Conservation (phyloP, 352 stramenopile species). For the Albugo candida region DNA sequence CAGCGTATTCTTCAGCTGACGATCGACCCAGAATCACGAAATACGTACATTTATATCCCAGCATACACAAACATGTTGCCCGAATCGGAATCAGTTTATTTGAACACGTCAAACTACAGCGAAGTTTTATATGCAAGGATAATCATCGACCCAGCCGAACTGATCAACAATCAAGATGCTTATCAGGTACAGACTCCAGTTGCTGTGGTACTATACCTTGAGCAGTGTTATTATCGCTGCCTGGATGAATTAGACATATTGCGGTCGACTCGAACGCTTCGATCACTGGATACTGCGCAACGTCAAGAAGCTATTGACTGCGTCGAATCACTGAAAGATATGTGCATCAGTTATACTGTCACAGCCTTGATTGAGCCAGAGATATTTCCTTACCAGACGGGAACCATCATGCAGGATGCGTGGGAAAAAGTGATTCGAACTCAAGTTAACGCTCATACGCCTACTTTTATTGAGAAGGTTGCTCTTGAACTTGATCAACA, state of each 20-base stretch:
- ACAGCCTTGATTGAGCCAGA: slow-evolving; percentile 67
- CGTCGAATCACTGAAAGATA: slow-evolving; percentile 33
- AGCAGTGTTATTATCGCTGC: too few relatives aligned
- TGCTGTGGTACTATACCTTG: too few relatives aligned
- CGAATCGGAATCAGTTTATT: too few relatives aligned
- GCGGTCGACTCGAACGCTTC: slow-evolving; percentile 35
- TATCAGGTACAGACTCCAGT: too few relatives aligned
- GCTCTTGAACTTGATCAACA: slow-evolving; percentile 28
- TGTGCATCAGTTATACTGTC: slow-evolving; percentile 74
- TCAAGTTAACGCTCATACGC: slow-evolving; percentile 28
- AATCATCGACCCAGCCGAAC: too few relatives aligned
- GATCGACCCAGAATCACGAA: too few relatives aligned
- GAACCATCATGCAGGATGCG: slow-evolving; percentile 40
- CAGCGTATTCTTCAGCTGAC: too few relatives aligned
- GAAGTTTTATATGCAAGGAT: too few relatives aligned
- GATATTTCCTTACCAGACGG: slow-evolving; percentile 59
- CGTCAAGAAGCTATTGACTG: slow-evolving; percentile 31
- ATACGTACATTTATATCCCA: too few relatives aligned
- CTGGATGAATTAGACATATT: slow-evolving; percentile 48
- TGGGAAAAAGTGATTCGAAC: slow-evolving; percentile 47
- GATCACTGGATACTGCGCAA: slow-evolving; percentile 19
- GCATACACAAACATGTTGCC: too few relatives aligned
- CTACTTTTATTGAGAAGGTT: slow-evolving; percentile 36
- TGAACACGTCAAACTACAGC: too few relatives aligned
- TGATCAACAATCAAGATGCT: too few relatives aligned